phyloP scores from a whole-genome alignment of 345 rosid genomes.

The Moricandia arvensis region DNA sequence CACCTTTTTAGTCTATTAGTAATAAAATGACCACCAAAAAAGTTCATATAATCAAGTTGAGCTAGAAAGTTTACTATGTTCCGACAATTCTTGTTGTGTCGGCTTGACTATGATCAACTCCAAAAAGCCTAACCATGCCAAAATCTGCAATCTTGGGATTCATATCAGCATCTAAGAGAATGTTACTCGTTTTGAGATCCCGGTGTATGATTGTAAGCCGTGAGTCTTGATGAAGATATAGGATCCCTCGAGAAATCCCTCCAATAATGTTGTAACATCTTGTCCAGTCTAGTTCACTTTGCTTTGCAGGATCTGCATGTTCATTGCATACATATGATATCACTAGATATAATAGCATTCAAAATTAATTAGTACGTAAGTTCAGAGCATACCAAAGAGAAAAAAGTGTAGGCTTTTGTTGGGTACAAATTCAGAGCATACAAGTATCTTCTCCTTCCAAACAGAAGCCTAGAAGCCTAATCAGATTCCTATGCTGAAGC shows the following conservation, averaged over 20 bases:
- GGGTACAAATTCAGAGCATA: not conserved
- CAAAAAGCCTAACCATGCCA: conserved; percentile 1
- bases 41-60: not conserved
- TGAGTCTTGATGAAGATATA: conserved; percentile 12
- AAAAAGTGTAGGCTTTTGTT: conserved; percentile 11
- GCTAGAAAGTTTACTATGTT: conserved; percentile 13
- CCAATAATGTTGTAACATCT: not conserved
- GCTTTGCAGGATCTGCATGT: not conserved
- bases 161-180: too few species aligned
- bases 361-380: not conserved
- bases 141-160: too few species aligned
- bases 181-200: too few species aligned
- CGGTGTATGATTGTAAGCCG: too few species aligned
- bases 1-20: not conserved
- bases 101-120: conserved; percentile 12
- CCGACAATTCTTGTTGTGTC: conserved; percentile 7
- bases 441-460: too few species aligned
- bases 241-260: conserved; percentile 2
- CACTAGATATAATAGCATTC: not conserved
- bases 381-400: not conserved
- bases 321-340: not conserved
- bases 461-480: too few species aligned
- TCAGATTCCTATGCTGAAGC: too few species aligned
- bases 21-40: not conserved
- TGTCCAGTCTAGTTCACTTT: conserved; percentile 4